phyloP scores from a whole-genome alignment of 2,329 filamentous ascomycete species.

The Penicillium hesseltinei region DNA sequence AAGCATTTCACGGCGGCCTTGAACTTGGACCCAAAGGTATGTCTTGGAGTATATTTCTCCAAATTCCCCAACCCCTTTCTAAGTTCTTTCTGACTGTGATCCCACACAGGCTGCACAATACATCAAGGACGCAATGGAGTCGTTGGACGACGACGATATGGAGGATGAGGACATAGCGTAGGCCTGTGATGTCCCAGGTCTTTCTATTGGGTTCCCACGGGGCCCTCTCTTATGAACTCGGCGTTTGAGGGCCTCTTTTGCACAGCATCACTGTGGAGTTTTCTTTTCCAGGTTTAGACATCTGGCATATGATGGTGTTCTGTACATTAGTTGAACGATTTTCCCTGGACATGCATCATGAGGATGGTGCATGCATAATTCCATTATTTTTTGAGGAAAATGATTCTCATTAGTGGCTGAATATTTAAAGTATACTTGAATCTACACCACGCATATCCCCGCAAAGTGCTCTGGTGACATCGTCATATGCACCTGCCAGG shows the following conservation, averaged over 20 bases:
- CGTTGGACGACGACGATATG: conserved; percentile 69
- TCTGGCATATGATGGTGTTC: conserved; percentile 32
- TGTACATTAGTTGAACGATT: conserved; percentile 39
- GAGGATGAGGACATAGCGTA: conserved; percentile 55
- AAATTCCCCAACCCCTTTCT: conserved; percentile 2
- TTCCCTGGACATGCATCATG: conserved; percentile 9
- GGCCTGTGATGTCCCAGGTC: conserved; percentile 22
- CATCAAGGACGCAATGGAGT: conserved; percentile 96
- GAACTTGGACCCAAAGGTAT: conserved; percentile 93
- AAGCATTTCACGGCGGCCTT: conserved; percentile 91
- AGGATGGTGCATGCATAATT: conserved; percentile 17
- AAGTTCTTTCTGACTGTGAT: conserved; percentile 7
- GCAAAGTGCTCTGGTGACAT: conserved; percentile 13
- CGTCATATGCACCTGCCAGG: conserved; percentile 23
- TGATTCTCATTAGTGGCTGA: neutral
- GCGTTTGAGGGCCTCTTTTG: conserved; percentile 21
- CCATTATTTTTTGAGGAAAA: conserved; percentile 7
- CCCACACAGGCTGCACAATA: conserved; percentile 72
- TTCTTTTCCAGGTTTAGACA: conserved; percentile 21
- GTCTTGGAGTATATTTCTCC: conserved; percentile 18
- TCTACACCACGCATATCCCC: neutral
- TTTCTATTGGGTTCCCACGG: conserved; percentile 16
- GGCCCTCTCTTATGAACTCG: conserved; percentile 16
- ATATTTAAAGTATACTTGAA: neutral
- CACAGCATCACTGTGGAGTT: conserved; percentile 28